Base-by-base conservation (phyloP, 805 yeast species). In the Yarrowia porcina region DNA sequence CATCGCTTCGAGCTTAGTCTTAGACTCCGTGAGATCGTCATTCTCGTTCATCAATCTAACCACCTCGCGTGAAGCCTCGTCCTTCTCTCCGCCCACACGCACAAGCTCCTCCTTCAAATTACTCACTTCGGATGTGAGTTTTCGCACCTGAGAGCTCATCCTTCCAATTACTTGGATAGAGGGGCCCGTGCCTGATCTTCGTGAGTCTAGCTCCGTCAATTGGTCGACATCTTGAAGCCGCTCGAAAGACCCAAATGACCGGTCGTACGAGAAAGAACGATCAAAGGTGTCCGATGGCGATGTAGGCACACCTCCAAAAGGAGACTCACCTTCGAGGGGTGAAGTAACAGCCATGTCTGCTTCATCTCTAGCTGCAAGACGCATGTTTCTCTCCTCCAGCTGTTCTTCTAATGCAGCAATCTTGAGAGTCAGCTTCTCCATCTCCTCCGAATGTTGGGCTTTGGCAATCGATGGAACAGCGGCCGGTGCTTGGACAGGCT, bases 111-210 rank as follows among this genome's bases (percentile, higher is more conserved):
- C 91, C 66, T 79, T 82, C 59, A 85, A 74, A 0, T 88, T 80
- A 44, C 83, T 74, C 15, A 91, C 73, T 70, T 94, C 97, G 27
- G 88, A 82, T 71, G 93, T 97, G 41, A 93, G 76, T 63, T 92
- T 80, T 64, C 96, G 81, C 18, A 93, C 84, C 56, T 85, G 89
- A 0, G 89, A 76, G 49, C 92, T 85, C 79, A 94, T 80, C 69
- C 87, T 89, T 65, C 87, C 84, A 52, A 89, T 82, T 61, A 89
- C 72, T 70, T 88, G 97, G 45, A 86, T 80, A 20, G 76, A 72
- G 0, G 77, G 72, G 11, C 76, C 78, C 20, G 12, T 20, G 17
- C 49, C 41, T 20, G 64, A 23, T 11, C 47, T 18, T 39, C 60
- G 18, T 6, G 44, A 30, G 18, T 35, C 45, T 8, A 47, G 32